phyloP scores from a whole-genome alignment of 805 yeast genomes.

The Wickerhamiella allomyrinae region DNA sequence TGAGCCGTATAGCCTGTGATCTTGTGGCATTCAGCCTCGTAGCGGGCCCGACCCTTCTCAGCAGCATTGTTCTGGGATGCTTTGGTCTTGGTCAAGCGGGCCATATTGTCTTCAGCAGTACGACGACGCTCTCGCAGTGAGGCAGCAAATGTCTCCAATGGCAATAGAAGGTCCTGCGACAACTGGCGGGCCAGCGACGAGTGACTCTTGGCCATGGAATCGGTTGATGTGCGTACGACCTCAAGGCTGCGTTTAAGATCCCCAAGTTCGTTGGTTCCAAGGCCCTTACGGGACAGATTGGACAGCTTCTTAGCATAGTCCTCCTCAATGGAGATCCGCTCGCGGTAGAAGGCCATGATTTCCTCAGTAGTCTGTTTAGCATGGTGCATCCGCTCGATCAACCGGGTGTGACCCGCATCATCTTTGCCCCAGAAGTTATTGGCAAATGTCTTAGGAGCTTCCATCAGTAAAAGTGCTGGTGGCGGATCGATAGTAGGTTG shows the following conservation, averaged over 20 bases:
- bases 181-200: constrained; percentile 37
- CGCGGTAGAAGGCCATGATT: constrained; percentile 36
- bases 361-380: constrained; percentile 46
- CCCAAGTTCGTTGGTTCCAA: constrained; percentile 50
- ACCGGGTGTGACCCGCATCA: constrained; percentile 41
- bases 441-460: constrained; percentile 17
- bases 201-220: constrained; percentile 44
- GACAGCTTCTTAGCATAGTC: constrained; percentile 50
- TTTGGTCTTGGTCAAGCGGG: constrained; percentile 39
- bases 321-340: constrained; percentile 47
- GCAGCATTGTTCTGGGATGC: constrained; percentile 22
- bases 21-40: constrained; percentile 42
- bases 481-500: too few species aligned
- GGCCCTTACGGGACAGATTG: constrained; percentile 34
- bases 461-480: too few species aligned
- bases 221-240: constrained; percentile 42
- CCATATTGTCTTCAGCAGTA: constrained; percentile 43
- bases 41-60: constrained; percentile 31
- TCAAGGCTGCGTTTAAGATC: constrained; percentile 46
- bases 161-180: constrained; percentile 35
- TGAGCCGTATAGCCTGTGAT: constrained; percentile 47
- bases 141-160: constrained; percentile 38
- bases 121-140: constrained; percentile 40
- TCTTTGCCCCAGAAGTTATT: constrained; percentile 40
- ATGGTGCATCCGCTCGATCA: constrained; percentile 43